Conservation (phyloP, 2,329 filamentous ascomycete genomes). For the Fusarium oligoseptatum region DNA sequence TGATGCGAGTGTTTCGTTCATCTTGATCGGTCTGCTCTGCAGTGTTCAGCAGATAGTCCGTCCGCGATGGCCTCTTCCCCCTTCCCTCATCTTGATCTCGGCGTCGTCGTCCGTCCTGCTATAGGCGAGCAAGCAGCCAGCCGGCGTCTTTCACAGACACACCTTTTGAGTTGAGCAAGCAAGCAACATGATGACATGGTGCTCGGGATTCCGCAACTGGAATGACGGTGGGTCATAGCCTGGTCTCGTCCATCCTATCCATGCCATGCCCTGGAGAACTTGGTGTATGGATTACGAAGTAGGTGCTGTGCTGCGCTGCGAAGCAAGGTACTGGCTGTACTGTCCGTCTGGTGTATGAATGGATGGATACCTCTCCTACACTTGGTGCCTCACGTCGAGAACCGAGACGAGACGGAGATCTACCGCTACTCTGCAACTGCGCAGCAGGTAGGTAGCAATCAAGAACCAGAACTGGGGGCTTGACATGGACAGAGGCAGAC, state of each 20-base stretch:
- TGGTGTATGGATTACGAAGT: slow-evolving; percentile 6
- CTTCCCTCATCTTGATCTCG: slow-evolving; percentile 12
- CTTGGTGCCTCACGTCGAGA: slow-evolving; percentile 20
- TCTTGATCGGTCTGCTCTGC: slow-evolving; percentile 17
- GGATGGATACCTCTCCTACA: slow-evolving; percentile 3
- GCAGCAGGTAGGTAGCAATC: slow-evolving; percentile 23
- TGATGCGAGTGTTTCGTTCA: slow-evolving; percentile 22
- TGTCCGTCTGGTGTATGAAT: not conserved
- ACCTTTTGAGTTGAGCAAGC: slow-evolving; percentile 18
- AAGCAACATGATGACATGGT: slow-evolving; percentile 37
- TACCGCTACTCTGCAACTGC: slow-evolving; percentile 32
- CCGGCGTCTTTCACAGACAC: slow-evolving; percentile 18
- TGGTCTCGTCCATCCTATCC: slow-evolving; percentile 31
- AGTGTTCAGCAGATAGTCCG: slow-evolving; percentile 19
- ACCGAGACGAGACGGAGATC: slow-evolving; percentile 29
- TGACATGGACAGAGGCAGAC: slow-evolving; percentile 42
- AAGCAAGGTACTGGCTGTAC: not conserved
- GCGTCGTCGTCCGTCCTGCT: slow-evolving; percentile 22
- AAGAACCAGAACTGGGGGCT: slow-evolving; percentile 28
- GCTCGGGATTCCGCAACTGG: slow-evolving; percentile 47
- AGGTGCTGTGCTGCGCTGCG: not conserved
- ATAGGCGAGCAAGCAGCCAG: slow-evolving; percentile 24
- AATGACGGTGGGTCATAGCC: slow-evolving; percentile 44
- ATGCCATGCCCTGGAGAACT: slow-evolving; percentile 9
- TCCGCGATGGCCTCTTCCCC: not conserved